These are phyloP conservation scores for Populus hybrid DNA, from an alignment of 441 rosid genomes.

Conservation along the genomic window DNA sequence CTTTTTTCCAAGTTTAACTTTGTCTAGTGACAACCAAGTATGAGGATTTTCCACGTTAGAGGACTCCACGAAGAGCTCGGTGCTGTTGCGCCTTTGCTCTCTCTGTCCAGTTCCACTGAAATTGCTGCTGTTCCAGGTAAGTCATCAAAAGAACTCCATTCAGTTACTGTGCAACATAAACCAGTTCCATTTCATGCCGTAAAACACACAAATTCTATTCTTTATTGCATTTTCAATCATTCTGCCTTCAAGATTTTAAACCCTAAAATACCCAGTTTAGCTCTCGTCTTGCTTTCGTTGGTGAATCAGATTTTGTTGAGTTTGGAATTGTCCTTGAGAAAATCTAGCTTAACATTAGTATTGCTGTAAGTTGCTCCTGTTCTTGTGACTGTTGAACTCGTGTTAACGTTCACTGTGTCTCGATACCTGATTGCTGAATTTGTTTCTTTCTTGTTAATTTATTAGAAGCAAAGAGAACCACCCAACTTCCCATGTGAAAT, in stretches of 20 bases:
- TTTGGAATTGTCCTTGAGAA: background rate
- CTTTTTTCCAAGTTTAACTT: background rate
- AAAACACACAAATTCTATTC: background rate
- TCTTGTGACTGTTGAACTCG: background rate
- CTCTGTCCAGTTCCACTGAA: background rate
- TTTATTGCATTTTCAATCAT: background rate
- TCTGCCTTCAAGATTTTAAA: background rate
- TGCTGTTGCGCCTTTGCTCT: background rate
- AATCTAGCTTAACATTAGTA: background rate
- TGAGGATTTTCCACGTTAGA: background rate
- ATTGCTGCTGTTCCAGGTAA: background rate
- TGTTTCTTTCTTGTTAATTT: conserved; percentile 15
- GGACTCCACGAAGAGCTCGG: background rate
- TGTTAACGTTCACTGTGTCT: background rate
- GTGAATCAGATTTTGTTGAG: background rate
- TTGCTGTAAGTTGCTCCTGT: background rate
- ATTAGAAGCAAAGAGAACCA: conserved; percentile 58
- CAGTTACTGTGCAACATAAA: background rate
- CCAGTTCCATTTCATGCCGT: background rate
- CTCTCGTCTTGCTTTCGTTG: background rate
- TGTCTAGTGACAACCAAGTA: background rate
- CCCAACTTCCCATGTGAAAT: conserved; percentile 42
- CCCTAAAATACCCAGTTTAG: background rate
- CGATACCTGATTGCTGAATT: conserved; percentile 11
- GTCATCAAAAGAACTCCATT: background rate